Base-by-base conservation (phyloP, 805 yeast species). In the Saccharomycopsis schoenii region DNA sequence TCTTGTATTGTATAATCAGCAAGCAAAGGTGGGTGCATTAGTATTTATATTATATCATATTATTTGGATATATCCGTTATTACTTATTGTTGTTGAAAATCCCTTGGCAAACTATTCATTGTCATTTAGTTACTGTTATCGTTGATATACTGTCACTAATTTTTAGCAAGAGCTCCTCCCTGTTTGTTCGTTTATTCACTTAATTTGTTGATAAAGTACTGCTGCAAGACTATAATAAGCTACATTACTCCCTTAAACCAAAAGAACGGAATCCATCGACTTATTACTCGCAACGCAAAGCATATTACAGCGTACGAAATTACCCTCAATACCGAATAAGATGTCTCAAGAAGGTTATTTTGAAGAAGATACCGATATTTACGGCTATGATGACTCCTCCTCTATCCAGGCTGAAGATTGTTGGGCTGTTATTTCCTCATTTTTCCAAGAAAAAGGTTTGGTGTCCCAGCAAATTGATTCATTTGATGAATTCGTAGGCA, bases 391-490 rank as follows among this genome's bases (percentile, higher is more conserved):
- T 67, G 85, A 55, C 51, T 79, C 75, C 58, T 82, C 81, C 63
- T 82, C 86, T 70, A 89, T 94, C 76, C 91, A 98, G 39, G 89
- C 97, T 36, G 99, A 94, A 77, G 99, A 94, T 79, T 94, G 99
- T 76, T 94, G 99, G 99, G 86, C 96, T 39, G 98, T 94, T 65
- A 94, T 94, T 67, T 88, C 97, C 36, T 83, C 98, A 17, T 94
- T 94, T 74, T 94, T 94, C 80, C 90, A 88, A 75, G 96, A 92
- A 71, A 93, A 92, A 72, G 99, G 99, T 63, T 81, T 94, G 67
- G 99, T 94, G 36, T 91, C 98, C 25, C 99, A 94, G 76, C 99
- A 94, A 79, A 80, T 94, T 70, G 99, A 94, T 71, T 96, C 99
- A 19, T 94, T 96, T 72, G 97, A 94, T 76, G 99, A 94, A 77